Conservation (phyloP, 2,329 filamentous ascomycete genomes). For the Penicillium sp. region DNA sequence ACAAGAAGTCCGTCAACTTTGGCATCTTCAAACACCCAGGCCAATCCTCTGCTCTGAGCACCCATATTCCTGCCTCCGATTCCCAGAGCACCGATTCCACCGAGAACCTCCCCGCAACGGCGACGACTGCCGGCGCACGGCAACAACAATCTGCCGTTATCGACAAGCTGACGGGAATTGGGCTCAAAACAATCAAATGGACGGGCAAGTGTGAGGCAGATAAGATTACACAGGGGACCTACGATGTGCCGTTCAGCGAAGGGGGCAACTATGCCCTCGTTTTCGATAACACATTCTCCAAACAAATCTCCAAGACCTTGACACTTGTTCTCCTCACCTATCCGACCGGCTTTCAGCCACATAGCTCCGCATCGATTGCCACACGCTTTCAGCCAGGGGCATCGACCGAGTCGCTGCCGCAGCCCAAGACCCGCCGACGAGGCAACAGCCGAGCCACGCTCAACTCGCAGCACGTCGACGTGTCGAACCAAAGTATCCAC, state of each 20-base stretch:
- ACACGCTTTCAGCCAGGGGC: constrained; percentile 45
- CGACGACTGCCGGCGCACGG: constrained; percentile 47
- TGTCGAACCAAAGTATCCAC: constrained; percentile 60
- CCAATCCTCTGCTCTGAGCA: constrained; percentile 55
- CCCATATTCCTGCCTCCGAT: constrained; percentile 44
- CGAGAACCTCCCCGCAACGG: constrained; percentile 35
- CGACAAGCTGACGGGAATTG: constrained; percentile 63
- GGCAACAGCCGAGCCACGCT: constrained; percentile 31
- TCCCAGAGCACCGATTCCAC: constrained; percentile 41
- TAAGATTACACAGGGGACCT: constrained; percentile 87
- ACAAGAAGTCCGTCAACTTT: constrained; percentile 98
- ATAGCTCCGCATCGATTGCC: constrained; percentile 49
- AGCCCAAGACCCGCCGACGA: constrained; percentile 33
- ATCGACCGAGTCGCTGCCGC: constrained; percentile 53
- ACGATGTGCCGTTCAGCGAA: constrained; percentile 71
- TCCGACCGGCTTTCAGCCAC: constrained; percentile 65
- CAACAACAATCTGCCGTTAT: constrained; percentile 70
- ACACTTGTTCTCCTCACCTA: constrained; percentile 95
- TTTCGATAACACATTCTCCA: constrained; percentile 98
- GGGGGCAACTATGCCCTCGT: constrained; percentile 95
- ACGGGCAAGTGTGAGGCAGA: constrained; percentile 94
- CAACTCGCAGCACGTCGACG: constrained; percentile 27
- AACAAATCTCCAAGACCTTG: constrained; percentile 88
- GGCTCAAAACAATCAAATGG: constrained; percentile 69
- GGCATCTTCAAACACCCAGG: constrained; percentile 97